Conservation (phyloP, 805 yeast species). For the Saturnispora sekii region DNA sequence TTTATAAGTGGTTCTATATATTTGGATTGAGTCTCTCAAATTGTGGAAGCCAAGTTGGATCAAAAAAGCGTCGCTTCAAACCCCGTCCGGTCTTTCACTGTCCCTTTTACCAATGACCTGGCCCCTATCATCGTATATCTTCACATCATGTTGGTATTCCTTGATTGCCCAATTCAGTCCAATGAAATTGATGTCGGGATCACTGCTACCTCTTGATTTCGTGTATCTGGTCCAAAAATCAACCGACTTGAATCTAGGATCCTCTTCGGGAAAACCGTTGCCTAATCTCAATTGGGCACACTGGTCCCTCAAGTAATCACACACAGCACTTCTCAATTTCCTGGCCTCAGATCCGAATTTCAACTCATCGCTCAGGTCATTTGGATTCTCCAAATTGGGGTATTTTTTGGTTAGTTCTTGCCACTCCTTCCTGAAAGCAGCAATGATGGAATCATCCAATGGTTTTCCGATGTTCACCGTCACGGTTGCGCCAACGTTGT, state of each 20-base stretch:
- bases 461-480: slow-evolving; percentile 65
- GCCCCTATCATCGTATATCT: slow-evolving; percentile 25
- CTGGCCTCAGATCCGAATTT: slow-evolving; percentile 56
- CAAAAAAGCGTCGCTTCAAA: background rate
- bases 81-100: slow-evolving; percentile 12
- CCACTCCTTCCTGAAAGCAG: slow-evolving; percentile 64
- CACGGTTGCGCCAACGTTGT: slow-evolving; percentile 57
- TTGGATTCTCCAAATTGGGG: slow-evolving; percentile 39
- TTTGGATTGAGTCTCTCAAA: too few species aligned
- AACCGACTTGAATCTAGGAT: slow-evolving; percentile 56
- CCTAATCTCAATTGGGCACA: slow-evolving; percentile 42
- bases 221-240: slow-evolving; percentile 70
- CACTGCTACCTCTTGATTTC: slow-evolving; percentile 51
- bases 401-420: slow-evolving; percentile 44
- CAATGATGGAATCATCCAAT: slow-evolving; percentile 50
- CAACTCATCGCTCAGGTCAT: slow-evolving; percentile 52
- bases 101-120: slow-evolving; percentile 18
- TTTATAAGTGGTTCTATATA: too few species aligned
- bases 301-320: slow-evolving; percentile 54
- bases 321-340: slow-evolving; percentile 58
- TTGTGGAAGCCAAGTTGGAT: background rate
- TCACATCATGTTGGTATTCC: slow-evolving; percentile 44
- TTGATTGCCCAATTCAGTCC: slow-evolving; percentile 81
- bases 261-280: slow-evolving; percentile 45
- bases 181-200: slow-evolving; percentile 58